Base-by-base conservation (phyloP, 495 filamentous ascomycete species). In the Trichoderma erinaceum region DNA sequence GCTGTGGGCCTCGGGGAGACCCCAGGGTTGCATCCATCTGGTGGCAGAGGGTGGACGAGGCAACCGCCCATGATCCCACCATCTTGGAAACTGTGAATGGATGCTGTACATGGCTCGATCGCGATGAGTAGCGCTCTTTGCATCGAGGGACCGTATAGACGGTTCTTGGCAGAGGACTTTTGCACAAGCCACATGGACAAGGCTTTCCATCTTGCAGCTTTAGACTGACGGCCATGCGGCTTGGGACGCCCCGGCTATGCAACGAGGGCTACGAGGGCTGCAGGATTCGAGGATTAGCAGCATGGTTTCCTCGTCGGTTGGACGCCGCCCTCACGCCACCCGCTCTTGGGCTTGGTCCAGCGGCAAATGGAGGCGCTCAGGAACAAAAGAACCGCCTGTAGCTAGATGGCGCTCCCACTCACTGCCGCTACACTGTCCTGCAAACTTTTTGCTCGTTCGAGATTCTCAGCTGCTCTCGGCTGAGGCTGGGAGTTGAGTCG, bases 11-110 rank as follows among this genome's bases (percentile, higher is more conserved):
- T 52, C 21, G 48, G 48, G 25, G 23, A 61, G 56, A 11, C 27
- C 23, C 11, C 21, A 61, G 27, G 56, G 56, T 61, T 61, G 56
- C 56, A 61, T 61, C 56, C 56, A 32, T 61, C 56, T 23, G 56
- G 5, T 29, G 11, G 13, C 18, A 23, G 48, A 23, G 48, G 48
- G 48, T 38, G 35, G 35, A 7, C 3, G 35, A 38, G 35, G 35
- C 35, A 38, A 38, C 35, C 35, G 35, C 35, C 35, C 35, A 38
- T 38, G 5, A 38, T 38, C 4, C 48, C 21, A 18, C 11, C 48
- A 18, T 52, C 48, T 11, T 52, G 18, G n/a, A 18, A 52, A 8
- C 21, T 11, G 21, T 52, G 48, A 52, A 23, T 11, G 4, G 25
- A 25, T 21, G 48, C 48, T 23, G 48, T 21, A 23, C 18, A 18